Conservation (phyloP, 768 basidiomycete species). For the Dentipellis fragilis region DNA sequence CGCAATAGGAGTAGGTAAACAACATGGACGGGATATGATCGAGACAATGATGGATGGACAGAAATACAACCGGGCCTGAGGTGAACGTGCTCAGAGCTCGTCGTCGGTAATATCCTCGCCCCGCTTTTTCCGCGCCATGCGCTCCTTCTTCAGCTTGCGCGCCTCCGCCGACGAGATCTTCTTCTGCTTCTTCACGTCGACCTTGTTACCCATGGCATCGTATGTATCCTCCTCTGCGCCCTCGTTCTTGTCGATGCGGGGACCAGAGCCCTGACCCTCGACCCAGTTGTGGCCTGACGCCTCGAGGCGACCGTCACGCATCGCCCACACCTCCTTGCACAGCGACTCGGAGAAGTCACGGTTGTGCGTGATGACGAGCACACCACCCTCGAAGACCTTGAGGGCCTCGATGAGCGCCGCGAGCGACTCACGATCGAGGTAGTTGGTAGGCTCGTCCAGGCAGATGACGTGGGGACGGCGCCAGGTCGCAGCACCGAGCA, state of each 20-base stretch:
- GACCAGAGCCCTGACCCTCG: conserved; percentile 92
- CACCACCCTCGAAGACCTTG: conserved; percentile 97
- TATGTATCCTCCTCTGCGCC: conserved; percentile 87
- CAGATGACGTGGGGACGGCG: conserved; percentile 97
- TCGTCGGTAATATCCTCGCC: conserved; percentile 68
- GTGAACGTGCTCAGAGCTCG: conserved; percentile 23
- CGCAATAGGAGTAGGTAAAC: conserved; percentile 1
- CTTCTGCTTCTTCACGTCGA: conserved; percentile 76
- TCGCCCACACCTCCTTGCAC: conserved; percentile 98
- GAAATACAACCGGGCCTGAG: background rate
- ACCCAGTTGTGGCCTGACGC: conserved; percentile 99
- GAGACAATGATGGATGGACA: background rate
- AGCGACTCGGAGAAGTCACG: conserved; percentile 98
- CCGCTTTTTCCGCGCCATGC: conserved; percentile 81
- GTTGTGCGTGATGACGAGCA: conserved; percentile 96
- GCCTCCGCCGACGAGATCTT: conserved; percentile 76
- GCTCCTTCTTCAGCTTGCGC: conserved; percentile 94
- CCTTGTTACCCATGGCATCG: conserved; percentile 99
- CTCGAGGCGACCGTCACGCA: conserved; percentile 93
- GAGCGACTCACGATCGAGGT: conserved; percentile 98
- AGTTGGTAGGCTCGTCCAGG: conserved; percentile 97
- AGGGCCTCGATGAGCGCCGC: conserved; percentile 97
- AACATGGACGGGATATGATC: background rate
- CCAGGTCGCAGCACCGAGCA: conserved; percentile 97
- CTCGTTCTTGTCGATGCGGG: conserved; percentile 89